Evolutionary conservation across 2,329 filamentous ascomycete species (phyloP), one percentile per base, ranked within the genome.

Genomic region (Penicillium sp.): DNA sequence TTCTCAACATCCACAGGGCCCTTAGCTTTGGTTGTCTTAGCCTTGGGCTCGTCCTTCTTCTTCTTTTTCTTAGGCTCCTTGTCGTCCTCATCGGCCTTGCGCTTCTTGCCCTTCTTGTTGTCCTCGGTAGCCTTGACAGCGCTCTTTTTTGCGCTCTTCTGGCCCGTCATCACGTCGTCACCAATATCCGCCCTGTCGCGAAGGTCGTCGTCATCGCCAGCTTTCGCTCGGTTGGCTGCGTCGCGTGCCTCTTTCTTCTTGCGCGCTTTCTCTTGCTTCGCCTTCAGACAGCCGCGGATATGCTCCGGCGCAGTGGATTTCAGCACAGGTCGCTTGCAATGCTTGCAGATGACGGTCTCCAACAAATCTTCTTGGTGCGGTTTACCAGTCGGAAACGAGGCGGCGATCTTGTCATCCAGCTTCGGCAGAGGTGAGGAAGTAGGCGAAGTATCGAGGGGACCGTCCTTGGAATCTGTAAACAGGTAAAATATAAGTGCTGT

Each of bases 1-100:
- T 88, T 85, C 75, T 96, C 92, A 18, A 96, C 92, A 72, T 96
- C 92, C 36, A 96, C 92, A 2, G 92, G 92, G 0, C 90, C 90
- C 78, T 95, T 95, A 0, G 89, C 87, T 65, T 96, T 96, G 0
- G 89, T 82, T 1, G 82, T 79, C 73, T 95, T 95, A 18, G 86
- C 80, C 69, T 95, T 95, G 1, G 87, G 86, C 66, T 95, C 90
- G 56, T 96, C 90, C 75, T 95, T 95, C 78, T 95, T 95, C 78
- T 95, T 96, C 78, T 95, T 95, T 59, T 86, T 83, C 72, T 92
- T 94, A 0, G 88, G 87, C 14, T 83, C 88, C 74, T 94, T 94
- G 47, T 92, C 76, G 20, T 76, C 79, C 47, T 72, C 86, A 7
- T 90, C 87, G 7, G 87, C 86, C 73, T 90, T 91, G 52, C 87